These are phyloP conservation scores for Suhomyces emberorum DNA, from an alignment of 805 yeast species.

Conservation along the genomic window DNA sequence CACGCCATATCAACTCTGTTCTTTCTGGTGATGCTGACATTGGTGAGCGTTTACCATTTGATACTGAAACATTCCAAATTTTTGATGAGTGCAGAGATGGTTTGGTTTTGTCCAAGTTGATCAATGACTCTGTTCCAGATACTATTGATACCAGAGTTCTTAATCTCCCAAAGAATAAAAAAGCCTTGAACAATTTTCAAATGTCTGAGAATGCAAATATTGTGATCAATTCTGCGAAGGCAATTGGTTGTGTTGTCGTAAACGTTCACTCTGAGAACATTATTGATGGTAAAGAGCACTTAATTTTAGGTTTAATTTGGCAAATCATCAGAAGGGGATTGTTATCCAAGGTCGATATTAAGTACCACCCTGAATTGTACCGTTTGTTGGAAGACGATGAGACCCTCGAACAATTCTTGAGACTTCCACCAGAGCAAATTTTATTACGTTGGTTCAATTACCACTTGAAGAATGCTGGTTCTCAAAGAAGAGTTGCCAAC, in stretches of 20 bases:
- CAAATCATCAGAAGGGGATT: constrained; percentile 96
- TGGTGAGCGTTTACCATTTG: constrained; percentile 84
- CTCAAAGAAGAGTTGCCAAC: constrained; percentile 81
- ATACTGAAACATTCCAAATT: constrained; percentile 89
- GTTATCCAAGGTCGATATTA: constrained; percentile 91
- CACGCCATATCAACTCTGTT: constrained; percentile 91
- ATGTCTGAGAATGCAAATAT: constrained; percentile 97
- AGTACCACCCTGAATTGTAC: constrained; percentile 93
- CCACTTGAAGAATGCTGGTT: constrained; percentile 89
- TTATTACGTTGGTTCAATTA: constrained; percentile 96
- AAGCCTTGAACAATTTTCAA: constrained; percentile 84
- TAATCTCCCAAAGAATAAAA: constrained; percentile 74
- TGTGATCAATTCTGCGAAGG: constrained; percentile 97
- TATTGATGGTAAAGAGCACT: constrained; percentile 89
- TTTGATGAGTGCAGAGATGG: constrained; percentile 98
- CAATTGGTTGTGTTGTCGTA: constrained; percentile 97
- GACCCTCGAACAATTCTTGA: constrained; percentile 91
- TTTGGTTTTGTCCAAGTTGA: constrained; percentile 83
- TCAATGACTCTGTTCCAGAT: constrained; percentile 97
- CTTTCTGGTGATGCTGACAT: constrained; percentile 84
- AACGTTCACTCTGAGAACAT: constrained; percentile 96
- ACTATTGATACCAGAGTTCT: constrained; percentile 97
- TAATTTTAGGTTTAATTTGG: constrained; percentile 91
- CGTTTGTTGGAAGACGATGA: constrained; percentile 94
- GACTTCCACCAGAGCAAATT: constrained; percentile 97